These are phyloP conservation scores for Vigna unguiculata DNA, from an alignment of 306 rosid genomes.

Conservation along the genomic window DNA sequence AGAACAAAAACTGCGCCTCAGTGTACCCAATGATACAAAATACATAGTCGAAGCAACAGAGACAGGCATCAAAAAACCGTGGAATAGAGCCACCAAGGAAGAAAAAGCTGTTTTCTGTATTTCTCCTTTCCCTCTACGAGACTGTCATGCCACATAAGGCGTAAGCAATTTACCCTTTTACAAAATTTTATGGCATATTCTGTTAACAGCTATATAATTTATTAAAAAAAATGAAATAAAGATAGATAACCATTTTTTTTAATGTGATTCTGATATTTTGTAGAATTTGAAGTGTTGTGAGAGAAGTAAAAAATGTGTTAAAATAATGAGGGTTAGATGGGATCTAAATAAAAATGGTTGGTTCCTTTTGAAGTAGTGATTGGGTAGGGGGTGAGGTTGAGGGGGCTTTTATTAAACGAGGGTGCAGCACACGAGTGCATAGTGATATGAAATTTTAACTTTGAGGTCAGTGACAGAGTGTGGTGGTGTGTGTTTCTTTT, in stretches of 20 bases:
- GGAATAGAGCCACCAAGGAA: background rate
- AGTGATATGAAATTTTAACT: background rate
- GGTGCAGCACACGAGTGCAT: conserved; percentile 22
- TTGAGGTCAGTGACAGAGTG: conserved; percentile 13
- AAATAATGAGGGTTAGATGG: background rate
- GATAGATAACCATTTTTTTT: no score
- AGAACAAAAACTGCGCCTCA: background rate
- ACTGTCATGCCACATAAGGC: background rate
- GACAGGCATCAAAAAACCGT: background rate
- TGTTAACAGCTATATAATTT: no score
- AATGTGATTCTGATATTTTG: no score
- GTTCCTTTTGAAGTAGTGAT: background rate
- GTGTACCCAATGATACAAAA: background rate
- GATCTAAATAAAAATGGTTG: conserved; percentile 1
- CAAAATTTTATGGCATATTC: no score
- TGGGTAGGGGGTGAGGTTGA: background rate
- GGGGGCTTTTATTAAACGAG: background rate
- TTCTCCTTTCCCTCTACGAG: background rate
- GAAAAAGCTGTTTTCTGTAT: background rate
- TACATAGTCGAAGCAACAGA: background rate
- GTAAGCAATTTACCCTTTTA: no score
- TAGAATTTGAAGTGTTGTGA: no score
- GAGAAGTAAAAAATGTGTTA: background rate
- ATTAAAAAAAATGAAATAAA: no score
- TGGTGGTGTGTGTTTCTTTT: conserved; percentile 4